phyloP scores from a whole-genome alignment of 345 rosid species.

The Carallia pectinifolia region DNA sequence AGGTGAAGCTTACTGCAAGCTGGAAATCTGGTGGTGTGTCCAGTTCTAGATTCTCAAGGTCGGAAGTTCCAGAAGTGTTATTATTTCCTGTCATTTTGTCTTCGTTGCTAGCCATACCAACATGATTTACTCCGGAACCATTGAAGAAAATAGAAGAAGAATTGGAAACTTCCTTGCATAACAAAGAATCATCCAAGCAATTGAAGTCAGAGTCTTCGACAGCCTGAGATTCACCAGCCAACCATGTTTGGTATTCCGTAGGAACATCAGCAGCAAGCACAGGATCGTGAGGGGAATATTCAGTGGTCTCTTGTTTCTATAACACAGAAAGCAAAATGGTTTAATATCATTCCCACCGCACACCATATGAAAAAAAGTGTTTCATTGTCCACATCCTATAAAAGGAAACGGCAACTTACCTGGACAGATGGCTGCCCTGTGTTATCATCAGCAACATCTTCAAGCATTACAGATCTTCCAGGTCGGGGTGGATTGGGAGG shows the following conservation, averaged over 20 bases:
- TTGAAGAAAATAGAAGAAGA: conserved; percentile 30
- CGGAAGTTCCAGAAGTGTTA: conserved; percentile 45
- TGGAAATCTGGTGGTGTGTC: conserved; percentile 73
- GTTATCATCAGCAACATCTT: conserved; percentile 31
- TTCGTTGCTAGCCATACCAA: background rate
- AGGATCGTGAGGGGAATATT: conserved; percentile 29
- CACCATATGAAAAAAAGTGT: background rate
- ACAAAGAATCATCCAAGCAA: conserved; percentile 45
- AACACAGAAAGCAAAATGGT: conserved; percentile 2
- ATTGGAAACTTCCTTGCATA: conserved; percentile 47
- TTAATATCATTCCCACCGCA: conserved; percentile 2
- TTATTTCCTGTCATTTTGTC: conserved; percentile 25
- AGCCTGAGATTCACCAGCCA: conserved; percentile 71
- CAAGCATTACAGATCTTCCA: conserved; percentile 20
- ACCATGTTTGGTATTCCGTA: conserved; percentile 33
- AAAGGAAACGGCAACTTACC: conserved; percentile 28
- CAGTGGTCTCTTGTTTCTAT: conserved; percentile 38
- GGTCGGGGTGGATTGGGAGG: conserved; percentile 60
- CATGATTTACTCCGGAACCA: conserved; percentile 27
- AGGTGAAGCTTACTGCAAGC: conserved; percentile 52
- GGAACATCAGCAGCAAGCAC: conserved; percentile 11
- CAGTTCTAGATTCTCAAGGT: conserved; percentile 63
- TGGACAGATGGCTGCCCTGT: conserved; percentile 17
- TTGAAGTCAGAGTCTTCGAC: conserved; percentile 39
- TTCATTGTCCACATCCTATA: too few species aligned